Evolutionary conservation across 108 stramenopile species (phyloP), one percentile per base, ranked within the genome.

Genomic region (Pelagomonas calceolata): DNA sequence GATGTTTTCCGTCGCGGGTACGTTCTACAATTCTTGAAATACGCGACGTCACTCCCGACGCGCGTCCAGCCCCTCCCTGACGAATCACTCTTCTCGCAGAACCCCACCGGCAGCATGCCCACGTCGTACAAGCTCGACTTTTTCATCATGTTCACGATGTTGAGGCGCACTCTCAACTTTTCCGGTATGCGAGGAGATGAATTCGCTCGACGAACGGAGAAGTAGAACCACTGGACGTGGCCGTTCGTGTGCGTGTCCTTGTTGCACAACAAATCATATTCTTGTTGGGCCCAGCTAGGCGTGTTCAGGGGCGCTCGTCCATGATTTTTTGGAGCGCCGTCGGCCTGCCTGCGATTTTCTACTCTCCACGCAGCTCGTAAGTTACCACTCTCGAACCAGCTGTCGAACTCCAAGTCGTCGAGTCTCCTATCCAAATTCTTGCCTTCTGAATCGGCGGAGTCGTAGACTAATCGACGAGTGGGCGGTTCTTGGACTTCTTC

Each of bases 151-250:
- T 85, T 85, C 44, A 36, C 30, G 35, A 87, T 51, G 76, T 82
- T 82, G 72, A 87, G 82, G 31, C 77, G 79, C 37, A 82, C 45
- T 45, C 32, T 10, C 10, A 82, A 79, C 68, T 81, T 81, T 16
- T 74, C 32, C n/a, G n/a, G n/a, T n/a, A n/a, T n/a, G n/a, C n/a
- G n/a, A n/a, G n/a, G n/a, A n/a, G n/a, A n/a, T n/a, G n/a, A n/a
- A n/a, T n/a, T n/a, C n/a, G n/a, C n/a, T n/a, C n/a, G n/a, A n/a
- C n/a, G n/a, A 34, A 86, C 84, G 34, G 73, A 72, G 34, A 88
- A 88, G 69, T 86, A 85, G 80, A 86, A 88, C 87, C 87, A 88
- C 77, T 85, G 80, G 0, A 46, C 75, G 66, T 80, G 80, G 0
- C 77, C 75, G 18, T 35, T 65, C 3, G 83, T 85, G 76, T 86